Evolutionary conservation across 164 flowering plant genomes (phyloP), one percentile per base, ranked within the genome.

Genomic region (Pachysandra terminalis): DNA sequence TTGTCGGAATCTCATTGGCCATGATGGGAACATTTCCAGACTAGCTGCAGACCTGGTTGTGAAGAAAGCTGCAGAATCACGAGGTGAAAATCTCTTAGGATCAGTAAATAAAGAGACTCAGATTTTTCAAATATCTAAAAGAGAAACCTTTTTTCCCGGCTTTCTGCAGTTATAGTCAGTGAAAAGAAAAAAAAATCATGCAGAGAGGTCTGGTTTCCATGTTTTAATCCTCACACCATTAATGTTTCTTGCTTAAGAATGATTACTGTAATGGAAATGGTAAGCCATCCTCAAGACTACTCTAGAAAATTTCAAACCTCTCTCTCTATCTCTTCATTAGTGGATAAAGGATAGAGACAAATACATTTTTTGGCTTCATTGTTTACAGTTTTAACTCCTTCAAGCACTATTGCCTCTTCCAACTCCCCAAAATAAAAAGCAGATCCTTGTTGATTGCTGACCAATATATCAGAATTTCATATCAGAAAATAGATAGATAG

Each of bases 21-120:
- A 90, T 63, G 96, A 83, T 77, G 96, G 98, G 81, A 93, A 90
- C 91, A 93, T 93, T 57, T 90, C 96, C 86, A 93, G 88, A 69
- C 96, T 93, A 56, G 98, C 89, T 68, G 96, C 90, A 77, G 91
- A 84, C 66, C 84, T 81, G 63, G 71, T 81, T 78, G 88, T 76
- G 45, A 80, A 84, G 72, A 89, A 89, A 82, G 87, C 96, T 90
- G 96, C 86, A 78, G 75, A 79, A 82, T 79, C 84, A 81, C 70
- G 78, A 73, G n/a, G 83, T 68, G 71, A 77, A 86, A 77, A 77
- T 73, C 80, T 77, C 77, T 57, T 67, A 79, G 69, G 48, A 79
- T 75, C 82, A 71, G 64, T 65, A 76, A 58, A 64, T 52, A 63
- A 76, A 80, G 66, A 63, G 59, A 21, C 52, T n/a, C 32, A 61